phyloP scores from a whole-genome alignment of 2,329 filamentous ascomycete genomes.

The Aspergillus felis region DNA sequence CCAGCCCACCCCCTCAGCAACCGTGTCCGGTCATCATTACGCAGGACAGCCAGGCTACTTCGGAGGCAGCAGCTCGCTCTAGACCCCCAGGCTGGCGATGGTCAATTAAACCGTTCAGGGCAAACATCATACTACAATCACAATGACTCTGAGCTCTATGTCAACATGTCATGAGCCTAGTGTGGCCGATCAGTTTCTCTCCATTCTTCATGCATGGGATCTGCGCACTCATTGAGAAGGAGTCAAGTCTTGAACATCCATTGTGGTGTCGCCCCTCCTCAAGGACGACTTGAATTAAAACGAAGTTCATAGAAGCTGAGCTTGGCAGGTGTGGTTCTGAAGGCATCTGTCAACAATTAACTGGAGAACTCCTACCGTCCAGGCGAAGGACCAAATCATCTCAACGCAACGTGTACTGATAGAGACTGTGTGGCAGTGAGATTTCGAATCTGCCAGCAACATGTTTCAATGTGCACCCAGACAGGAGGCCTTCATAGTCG shows the following conservation, averaged over 20 bases:
- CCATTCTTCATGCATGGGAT: background rate
- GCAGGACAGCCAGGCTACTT: background rate
- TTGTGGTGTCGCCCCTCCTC: background rate
- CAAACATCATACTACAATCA: background rate
- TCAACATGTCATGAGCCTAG: background rate
- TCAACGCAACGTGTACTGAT: background rate
- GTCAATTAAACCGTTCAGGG: background rate
- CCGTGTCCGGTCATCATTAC: background rate
- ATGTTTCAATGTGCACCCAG: slow-evolving; percentile 20
- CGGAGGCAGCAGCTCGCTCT: background rate
- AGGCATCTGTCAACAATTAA: background rate
- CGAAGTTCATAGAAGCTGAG: background rate
- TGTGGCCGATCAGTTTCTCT: background rate
- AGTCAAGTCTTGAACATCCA: background rate
- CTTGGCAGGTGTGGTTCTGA: background rate
- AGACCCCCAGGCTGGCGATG: background rate
- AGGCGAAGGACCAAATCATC: background rate
- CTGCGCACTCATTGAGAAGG: background rate
- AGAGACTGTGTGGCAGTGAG: background rate
- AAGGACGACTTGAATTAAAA: background rate
- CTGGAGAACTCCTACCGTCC: background rate
- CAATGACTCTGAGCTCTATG: background rate
- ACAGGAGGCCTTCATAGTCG: slow-evolving; percentile 5
- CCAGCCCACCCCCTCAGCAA: background rate
- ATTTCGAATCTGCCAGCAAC: background rate